phyloP scores from a whole-genome alignment of 2,329 filamentous ascomycete species.

The Botrytis porri region DNA sequence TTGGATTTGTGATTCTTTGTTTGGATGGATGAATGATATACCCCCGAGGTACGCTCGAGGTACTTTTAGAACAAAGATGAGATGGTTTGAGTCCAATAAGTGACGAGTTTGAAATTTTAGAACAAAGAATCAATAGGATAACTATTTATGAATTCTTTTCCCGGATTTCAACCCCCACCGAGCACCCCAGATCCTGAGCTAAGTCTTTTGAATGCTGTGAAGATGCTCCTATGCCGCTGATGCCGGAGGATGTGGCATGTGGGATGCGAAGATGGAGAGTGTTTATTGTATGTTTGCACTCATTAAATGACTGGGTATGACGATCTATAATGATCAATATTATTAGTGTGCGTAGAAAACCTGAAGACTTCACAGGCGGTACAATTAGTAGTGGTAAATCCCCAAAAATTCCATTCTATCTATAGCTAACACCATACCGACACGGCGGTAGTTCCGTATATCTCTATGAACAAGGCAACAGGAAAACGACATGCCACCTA shows the following conservation, averaged over 20 bases:
- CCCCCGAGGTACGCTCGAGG: background rate
- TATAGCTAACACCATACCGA: background rate
- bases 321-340: background rate
- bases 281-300: background rate
- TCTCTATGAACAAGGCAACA: background rate
- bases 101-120: no score
- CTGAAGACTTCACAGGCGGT: background rate
- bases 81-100: background rate
- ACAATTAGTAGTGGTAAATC: background rate
- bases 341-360: background rate
- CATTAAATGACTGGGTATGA: rapidly evolving
- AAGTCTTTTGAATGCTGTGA: background rate
- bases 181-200: background rate
- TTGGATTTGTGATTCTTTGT: background rate
- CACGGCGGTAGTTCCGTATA: background rate
- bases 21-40: background rate
- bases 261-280: background rate
- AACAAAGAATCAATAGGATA: background rate
- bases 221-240: background rate
- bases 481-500: no score
- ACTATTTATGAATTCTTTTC: background rate
- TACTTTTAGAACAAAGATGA: background rate
- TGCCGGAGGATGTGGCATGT: background rate
- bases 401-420: background rate
- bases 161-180: background rate